These are phyloP conservation scores for Hydnomerulius pinastri DNA, from an alignment of 768 basidiomycete species.

Conservation along the genomic window DNA sequence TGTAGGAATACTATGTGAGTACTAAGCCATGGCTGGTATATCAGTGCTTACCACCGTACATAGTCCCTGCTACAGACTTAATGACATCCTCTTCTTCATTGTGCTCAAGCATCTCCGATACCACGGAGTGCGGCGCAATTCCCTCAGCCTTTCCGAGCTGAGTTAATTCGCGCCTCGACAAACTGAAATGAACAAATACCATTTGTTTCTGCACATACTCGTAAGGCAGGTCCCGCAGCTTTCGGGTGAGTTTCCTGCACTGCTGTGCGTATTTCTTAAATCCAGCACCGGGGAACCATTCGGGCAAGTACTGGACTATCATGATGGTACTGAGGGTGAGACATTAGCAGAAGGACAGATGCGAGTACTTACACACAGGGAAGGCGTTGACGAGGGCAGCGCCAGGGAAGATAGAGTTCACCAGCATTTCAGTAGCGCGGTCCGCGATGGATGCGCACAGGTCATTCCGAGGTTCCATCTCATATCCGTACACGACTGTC, in stretches of 20 bases:
- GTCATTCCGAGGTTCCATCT: conserved; percentile 33
- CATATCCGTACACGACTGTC: conserved; percentile 36
- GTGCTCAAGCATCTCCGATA: conserved; percentile 22
- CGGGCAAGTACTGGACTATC: conserved; percentile 29
- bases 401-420: conserved; percentile 30
- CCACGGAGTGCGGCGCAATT: conserved; percentile 21
- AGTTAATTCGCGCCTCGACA: background rate
- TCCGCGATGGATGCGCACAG: conserved; percentile 33
- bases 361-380: conserved; percentile 25
- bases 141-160: conserved; percentile 3
- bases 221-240: conserved; percentile 18
- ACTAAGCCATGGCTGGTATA: background rate
- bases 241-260: conserved; percentile 17
- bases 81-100: conserved; percentile 28
- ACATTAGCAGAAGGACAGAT: no score
- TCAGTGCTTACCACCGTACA: conserved; percentile 27
- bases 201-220: conserved; percentile 22
- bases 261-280: conserved; percentile 26
- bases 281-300: conserved; percentile 32
- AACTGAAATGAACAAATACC: no score
- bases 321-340: no score
- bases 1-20: background rate
- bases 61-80: conserved; percentile 32
- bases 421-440: conserved; percentile 30
- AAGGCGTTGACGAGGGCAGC: conserved; percentile 33